A percentile compares a stretch with the other conserved stretches of the same genome.
These are phyloP conservation scores for Phalaenopsis equestris DNA, from an alignment of 106 monocot genomes.

Conservation along the genomic window DNA sequence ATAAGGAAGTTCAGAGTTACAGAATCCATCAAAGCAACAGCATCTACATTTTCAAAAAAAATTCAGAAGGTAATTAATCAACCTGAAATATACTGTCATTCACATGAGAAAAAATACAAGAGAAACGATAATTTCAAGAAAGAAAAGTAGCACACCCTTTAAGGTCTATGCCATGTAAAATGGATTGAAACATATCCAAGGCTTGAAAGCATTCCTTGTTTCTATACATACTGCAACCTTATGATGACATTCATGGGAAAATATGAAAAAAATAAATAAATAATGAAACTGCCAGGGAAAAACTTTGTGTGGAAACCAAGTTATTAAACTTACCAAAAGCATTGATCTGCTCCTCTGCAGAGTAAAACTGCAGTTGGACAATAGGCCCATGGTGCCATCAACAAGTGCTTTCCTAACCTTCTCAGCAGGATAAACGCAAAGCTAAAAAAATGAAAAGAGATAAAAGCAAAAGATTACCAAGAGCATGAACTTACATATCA, in stretches of 20 bases:
- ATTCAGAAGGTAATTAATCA: neutral
- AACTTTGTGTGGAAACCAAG: neutral
- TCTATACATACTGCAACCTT: neutral
- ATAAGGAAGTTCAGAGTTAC: neutral
- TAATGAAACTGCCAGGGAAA: neutral
- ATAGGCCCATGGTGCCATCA: constrained; percentile 44
- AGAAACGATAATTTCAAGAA: neutral
- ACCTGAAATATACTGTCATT: neutral
- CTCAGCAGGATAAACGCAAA: constrained; percentile 72
- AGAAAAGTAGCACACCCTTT: neutral
- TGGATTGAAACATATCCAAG: neutral
- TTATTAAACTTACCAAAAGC: constrained; percentile 66
- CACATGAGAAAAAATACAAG: neutral
- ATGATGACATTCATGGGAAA: neutral
- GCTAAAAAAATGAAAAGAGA: constrained; percentile 27
- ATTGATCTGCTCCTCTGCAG: constrained; percentile 65
- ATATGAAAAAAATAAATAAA: neutral
- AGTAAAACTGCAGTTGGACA: constrained; percentile 52
- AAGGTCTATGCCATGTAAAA: neutral
- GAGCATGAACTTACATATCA: neutral
- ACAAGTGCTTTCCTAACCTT: constrained; percentile 72
- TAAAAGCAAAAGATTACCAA: neutral
- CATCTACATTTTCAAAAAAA: neutral
- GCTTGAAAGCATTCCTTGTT: neutral
- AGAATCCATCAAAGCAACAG: neutral